These are phyloP conservation scores for Chrysoporthe cubensis DNA, from an alignment of 2,329 filamentous ascomycete genomes.

Conservation along the genomic window DNA sequence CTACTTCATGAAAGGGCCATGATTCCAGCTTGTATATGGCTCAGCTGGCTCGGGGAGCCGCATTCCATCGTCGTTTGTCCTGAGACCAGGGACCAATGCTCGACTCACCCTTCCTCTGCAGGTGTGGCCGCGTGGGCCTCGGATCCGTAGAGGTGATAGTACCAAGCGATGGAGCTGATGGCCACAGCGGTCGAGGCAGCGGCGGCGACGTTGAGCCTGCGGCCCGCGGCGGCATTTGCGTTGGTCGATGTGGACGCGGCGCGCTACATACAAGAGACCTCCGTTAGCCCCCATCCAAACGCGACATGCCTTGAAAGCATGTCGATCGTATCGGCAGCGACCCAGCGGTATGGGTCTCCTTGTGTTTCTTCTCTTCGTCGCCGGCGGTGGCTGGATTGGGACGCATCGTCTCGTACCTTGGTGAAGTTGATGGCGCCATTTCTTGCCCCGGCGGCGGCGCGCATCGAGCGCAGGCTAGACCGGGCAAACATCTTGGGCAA, in stretches of 20 bases:
- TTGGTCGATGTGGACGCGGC: slow-evolving; percentile 74
- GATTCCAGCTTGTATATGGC: slow-evolving; percentile 31
- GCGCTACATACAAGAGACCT: slow-evolving; percentile 49
- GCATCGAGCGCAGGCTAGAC: slow-evolving; percentile 86
- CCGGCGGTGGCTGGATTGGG: slow-evolving; percentile 1
- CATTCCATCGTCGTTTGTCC: background rate
- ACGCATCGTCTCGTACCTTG: slow-evolving; percentile 60
- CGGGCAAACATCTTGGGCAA: slow-evolving; percentile 85
- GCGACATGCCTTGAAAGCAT: background rate
- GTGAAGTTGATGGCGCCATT: slow-evolving; percentile 72
- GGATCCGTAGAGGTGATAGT: slow-evolving; percentile 93
- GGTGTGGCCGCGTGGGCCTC: slow-evolving; percentile 88
- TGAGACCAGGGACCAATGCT: slow-evolving; percentile 9
- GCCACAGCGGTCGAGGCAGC: slow-evolving; percentile 85
- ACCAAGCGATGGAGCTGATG: slow-evolving; percentile 91
- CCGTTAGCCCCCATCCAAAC: slow-evolving; percentile 18
- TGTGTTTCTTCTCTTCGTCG: background rate
- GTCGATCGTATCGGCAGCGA: background rate
- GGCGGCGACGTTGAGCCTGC: slow-evolving; percentile 76
- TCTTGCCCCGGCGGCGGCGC: slow-evolving; percentile 78
- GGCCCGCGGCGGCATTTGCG: slow-evolving; percentile 70
- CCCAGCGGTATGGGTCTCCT: slow-evolving; percentile 5
- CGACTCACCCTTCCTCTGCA: slow-evolving; percentile 94
- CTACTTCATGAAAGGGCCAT: slow-evolving; percentile 15
- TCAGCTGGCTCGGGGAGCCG: slow-evolving; percentile 13